Base-by-base conservation (phyloP, 2,329 filamentous ascomycete genomes). In the Colletotrichum acutatum region DNA sequence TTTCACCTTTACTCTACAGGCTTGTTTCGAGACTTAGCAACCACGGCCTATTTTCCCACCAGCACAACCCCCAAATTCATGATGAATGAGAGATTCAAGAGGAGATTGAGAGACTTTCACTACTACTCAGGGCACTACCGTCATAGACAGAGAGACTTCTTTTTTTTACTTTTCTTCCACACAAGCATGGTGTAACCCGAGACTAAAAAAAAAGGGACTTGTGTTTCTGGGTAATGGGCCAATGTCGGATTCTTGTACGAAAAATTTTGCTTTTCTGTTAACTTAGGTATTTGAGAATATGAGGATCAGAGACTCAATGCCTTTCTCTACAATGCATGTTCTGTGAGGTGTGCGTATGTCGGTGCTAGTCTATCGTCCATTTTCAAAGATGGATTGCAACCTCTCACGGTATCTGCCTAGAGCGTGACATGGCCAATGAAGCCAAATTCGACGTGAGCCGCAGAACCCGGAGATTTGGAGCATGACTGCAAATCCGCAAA, bases 21-120 rank as follows among this genome's bases (percentile, higher is more conserved):
- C 59, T 60, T 75, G 75, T 73, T 76, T 77, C 75, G 76, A 78
- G 72, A 76, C 76, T 69, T 74, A 71, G 74, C 74, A 75, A 71
- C 61, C 68, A 74, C 71, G 66, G 71, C 71, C 73, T 74, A 28
- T 52, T 30, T 34, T n/a, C 22, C 60, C 58, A 19, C 34, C 42
- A 49, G 42, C 42, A 49, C 19, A 49, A n/a, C 16, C 42, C 52
- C 62, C 59, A 46, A 52, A 61, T 64, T 70, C 73, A 70, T 69
- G 65, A 74, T 69, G 61, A 49, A 73, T 66, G 71, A 74, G 62
- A 71, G 71, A 71, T 71, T 70, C 71, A 74, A 71, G 71, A 71
- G 63, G 68, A 72, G 62, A 71, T 67, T 72, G 57, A 71, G 71
- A 71, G 71, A 68, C 68, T 72, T 74, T 74, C 71, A 74, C 58